These are phyloP conservation scores for Neostapfia colusana DNA, from an alignment of 176 grass and related monocot genomes.

Conservation along the genomic window DNA sequence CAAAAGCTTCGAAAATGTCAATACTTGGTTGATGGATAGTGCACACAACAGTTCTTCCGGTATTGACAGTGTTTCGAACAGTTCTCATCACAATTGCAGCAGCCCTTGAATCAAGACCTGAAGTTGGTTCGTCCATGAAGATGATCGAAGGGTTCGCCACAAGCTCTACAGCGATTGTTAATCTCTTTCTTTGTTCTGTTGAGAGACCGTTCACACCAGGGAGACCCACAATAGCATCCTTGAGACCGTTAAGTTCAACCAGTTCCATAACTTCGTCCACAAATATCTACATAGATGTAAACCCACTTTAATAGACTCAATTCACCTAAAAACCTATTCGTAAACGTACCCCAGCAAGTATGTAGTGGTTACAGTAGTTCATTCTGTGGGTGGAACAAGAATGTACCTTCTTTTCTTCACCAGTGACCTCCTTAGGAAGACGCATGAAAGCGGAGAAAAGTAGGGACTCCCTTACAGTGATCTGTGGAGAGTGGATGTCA, in stretches of 20 bases:
- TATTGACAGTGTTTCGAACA: slow-evolving; percentile 72
- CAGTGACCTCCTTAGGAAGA: slow-evolving; percentile 56
- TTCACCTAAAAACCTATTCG: slow-evolving; percentile 25
- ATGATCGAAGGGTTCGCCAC: slow-evolving; percentile 71
- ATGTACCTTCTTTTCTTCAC: slow-evolving; percentile 63
- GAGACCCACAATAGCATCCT: slow-evolving; percentile 68
- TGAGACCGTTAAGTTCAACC: slow-evolving; percentile 65
- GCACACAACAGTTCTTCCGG: slow-evolving; percentile 78
- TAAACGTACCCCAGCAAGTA: slow-evolving; percentile 11
- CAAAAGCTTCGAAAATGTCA: slow-evolving; percentile 86
- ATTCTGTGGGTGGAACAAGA: slow-evolving; percentile 26
- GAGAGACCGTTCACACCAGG: slow-evolving; percentile 69
- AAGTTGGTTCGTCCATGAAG: slow-evolving; percentile 90
- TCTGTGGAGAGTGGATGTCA: slow-evolving; percentile 78
- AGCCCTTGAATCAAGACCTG: slow-evolving; percentile 77
- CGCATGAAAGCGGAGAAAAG: slow-evolving; percentile 67
- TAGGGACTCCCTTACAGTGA: slow-evolving; percentile 72
- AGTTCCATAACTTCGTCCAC: slow-evolving; percentile 78
- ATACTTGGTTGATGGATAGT: slow-evolving; percentile 93
- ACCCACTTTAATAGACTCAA: slow-evolving; percentile 34
- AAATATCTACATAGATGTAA: slow-evolving; percentile 51
- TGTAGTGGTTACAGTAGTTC: neutral
- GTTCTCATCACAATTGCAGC: slow-evolving; percentile 91
- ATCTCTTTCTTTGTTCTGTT: slow-evolving; percentile 81
- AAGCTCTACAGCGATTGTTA: slow-evolving; percentile 74